phyloP scores from a whole-genome alignment of 2,329 filamentous ascomycete species.

The Botrytis sinoallii region DNA sequence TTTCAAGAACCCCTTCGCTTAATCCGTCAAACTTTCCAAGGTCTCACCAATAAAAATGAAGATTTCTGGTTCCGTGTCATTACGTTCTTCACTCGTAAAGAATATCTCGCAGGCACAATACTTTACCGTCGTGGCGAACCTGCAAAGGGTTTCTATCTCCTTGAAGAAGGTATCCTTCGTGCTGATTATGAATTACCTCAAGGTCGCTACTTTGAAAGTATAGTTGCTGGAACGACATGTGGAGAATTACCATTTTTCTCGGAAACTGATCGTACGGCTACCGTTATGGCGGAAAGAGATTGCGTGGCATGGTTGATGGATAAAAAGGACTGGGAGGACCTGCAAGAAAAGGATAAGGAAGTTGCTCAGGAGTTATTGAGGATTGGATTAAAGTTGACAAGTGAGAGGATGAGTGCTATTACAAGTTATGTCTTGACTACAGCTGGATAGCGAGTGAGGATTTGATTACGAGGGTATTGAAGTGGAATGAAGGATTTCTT shows the following conservation, averaged over 20 bases:
- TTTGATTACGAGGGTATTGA: neutral
- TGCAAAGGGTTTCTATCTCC: slow-evolving; percentile 81
- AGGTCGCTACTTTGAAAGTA: slow-evolving; percentile 83
- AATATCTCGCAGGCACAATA: slow-evolving; percentile 65
- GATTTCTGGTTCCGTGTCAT: slow-evolving; percentile 90
- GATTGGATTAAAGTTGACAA: slow-evolving; percentile 89
- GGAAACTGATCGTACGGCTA: slow-evolving; percentile 82
- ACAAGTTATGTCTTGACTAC: slow-evolving; percentile 50
- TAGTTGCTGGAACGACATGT: slow-evolving; percentile 90
- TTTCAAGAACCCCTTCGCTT: slow-evolving; percentile 86
- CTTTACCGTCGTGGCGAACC: slow-evolving; percentile 76
- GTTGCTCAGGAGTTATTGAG: slow-evolving; percentile 81
- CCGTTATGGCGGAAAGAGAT: slow-evolving; percentile 77
- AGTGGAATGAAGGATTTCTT: neutral
- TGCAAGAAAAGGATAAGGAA: slow-evolving; percentile 71
- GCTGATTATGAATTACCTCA: slow-evolving; percentile 91
- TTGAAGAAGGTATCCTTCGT: slow-evolving; percentile 84
- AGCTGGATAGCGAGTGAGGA: slow-evolving; percentile 36
- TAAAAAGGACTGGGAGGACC: slow-evolving; percentile 63
- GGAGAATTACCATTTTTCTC: slow-evolving; percentile 96
- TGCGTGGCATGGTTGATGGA: slow-evolving; percentile 82
- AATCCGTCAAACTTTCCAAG: slow-evolving; percentile 93
- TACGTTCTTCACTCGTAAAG: slow-evolving; percentile 69
- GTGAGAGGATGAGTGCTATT: slow-evolving; percentile 80
- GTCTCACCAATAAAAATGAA: slow-evolving; percentile 79